A percentile compares a stretch with the other conserved stretches of the same genome.
These are phyloP conservation scores for Cenococcum geophilum DNA, from an alignment of 495 filamentous ascomycete genomes.

Conservation along the genomic window DNA sequence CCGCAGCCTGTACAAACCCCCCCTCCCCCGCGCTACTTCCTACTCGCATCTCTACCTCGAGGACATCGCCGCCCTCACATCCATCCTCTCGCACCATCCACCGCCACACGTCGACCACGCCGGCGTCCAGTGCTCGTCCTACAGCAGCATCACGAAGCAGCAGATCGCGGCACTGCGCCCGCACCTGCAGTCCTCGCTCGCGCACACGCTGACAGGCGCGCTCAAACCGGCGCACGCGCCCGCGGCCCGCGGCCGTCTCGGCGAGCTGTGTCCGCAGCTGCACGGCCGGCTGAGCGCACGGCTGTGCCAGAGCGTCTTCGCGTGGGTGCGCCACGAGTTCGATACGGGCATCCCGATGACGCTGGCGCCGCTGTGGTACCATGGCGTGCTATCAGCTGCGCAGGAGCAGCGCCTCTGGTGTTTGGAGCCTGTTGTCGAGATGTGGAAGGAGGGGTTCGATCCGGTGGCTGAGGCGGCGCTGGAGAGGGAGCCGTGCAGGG, in stretches of 20 bases:
- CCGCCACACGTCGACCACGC: neutral
- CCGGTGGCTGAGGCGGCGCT: neutral
- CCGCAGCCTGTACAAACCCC: neutral
- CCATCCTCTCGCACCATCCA: neutral
- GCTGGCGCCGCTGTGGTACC: neutral
- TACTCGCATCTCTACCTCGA: neutral
- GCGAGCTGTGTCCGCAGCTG: neutral
- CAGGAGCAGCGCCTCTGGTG: neutral
- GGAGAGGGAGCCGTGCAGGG: neutral
- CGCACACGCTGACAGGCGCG: neutral
- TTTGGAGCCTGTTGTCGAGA: neutral
- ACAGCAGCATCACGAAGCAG: neutral
- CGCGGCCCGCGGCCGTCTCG: too few relatives aligned
- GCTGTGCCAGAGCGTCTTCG: neutral
- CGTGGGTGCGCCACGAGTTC: neutral
- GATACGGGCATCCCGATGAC: neutral
- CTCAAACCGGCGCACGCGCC: neutral
- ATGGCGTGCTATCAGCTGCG: neutral
- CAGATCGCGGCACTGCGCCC: neutral
- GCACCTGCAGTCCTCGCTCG: neutral
- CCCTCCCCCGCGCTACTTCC: neutral
- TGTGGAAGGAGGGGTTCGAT: slow-evolving; percentile 2
- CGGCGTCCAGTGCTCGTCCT: neutral
- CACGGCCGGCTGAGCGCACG: neutral
- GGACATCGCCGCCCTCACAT: neutral